Base-by-base conservation (phyloP, 2,329 filamentous ascomycete genomes). In the Cladosporium sp. region DNA sequence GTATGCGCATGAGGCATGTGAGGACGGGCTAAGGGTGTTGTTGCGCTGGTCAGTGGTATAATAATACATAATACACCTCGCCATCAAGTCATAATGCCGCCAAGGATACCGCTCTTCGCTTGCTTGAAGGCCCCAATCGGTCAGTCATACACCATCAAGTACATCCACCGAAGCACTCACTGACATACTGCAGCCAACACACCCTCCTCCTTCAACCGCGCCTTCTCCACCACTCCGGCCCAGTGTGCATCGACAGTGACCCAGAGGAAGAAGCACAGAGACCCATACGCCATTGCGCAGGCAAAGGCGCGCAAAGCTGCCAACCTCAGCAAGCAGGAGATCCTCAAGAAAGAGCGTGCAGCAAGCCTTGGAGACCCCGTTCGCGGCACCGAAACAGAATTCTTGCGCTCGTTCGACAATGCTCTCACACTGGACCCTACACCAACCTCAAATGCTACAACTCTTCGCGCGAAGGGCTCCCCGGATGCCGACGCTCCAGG, bases 271-370 rank as follows among this genome's bases (percentile, higher is more conserved):
- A 86, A 86, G 67, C 88, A 90, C 76, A 86, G 87, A 75, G 92
- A 98, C 73, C 93, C 93, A 0, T 97, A 96, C 76, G 85, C 89
- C 67, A 87, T 90, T 79, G 90, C 90, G 3, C 92, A 96, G 79
- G 89, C 92, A 36, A 87, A 90, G 74, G 92, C 93, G 76, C 89
- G 92, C 68, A 96, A 94, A 79, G 88, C 90, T 12, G 92, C 90
- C 71, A 96, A 97, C 76, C 78, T 94, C 55, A 86, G 90, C 74
- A 88, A 92, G 61, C 92, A 90, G 74, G 84, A 87, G 68, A 87
- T 88, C 69, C 85, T 98, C 65, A 79, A 87, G 67, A 81, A 87
- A 69, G 83, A 88, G 75, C 88, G 92, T 67, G 83, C 87, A 66
- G 84, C 84, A 57, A 84, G 84, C 55, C 83, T 90, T 70, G 94